These are phyloP conservation scores for Avena eriantha DNA, from an alignment of 176 grass and related monocot genomes.

Conservation along the genomic window DNA sequence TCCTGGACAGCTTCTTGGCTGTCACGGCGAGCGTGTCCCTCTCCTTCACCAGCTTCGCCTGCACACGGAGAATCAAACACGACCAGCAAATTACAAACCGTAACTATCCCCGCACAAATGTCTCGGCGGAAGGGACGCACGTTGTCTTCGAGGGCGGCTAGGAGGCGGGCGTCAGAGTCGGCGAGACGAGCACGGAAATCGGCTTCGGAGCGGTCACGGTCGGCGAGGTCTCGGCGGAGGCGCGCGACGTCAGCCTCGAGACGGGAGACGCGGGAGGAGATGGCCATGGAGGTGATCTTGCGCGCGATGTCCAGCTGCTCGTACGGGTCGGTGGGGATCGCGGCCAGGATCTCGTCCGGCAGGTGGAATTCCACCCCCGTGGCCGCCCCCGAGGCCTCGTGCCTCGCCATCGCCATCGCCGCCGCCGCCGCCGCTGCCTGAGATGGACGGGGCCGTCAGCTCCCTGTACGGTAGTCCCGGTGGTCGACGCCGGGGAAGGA, in stretches of 20 bases:
- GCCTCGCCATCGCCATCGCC: constrained; percentile 41
- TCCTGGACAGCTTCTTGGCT: constrained; percentile 71
- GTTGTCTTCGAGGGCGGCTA: constrained; percentile 64
- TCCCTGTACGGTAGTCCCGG: no score
- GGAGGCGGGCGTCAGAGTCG: constrained; percentile 61
- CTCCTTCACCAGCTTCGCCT: constrained; percentile 86
- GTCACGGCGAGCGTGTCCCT: constrained; percentile 74
- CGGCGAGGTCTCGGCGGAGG: constrained; percentile 71
- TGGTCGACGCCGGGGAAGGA: constrained; percentile 25
- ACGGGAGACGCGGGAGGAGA: constrained; percentile 78
- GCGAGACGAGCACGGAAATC: constrained; percentile 54
- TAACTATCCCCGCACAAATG: neutral
- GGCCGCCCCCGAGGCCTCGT: constrained; percentile 29
- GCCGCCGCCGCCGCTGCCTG: constrained; percentile 4
- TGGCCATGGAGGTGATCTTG: constrained; percentile 99
- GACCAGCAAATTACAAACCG: neutral
- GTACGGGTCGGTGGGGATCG: constrained; percentile 95
- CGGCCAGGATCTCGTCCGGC: constrained; percentile 87
- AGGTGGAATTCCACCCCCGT: constrained; percentile 79
- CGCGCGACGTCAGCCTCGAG: constrained; percentile 74
- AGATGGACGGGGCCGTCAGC: neutral
- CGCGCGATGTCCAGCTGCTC: constrained; percentile 94
- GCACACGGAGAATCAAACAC: constrained; percentile 25
- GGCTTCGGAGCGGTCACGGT: constrained; percentile 60
- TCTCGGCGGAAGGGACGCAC: constrained; percentile 36